These are phyloP conservation scores for Pyrenopolyporus hunteri DNA, from an alignment of 495 filamentous ascomycete species.

Conservation along the genomic window DNA sequence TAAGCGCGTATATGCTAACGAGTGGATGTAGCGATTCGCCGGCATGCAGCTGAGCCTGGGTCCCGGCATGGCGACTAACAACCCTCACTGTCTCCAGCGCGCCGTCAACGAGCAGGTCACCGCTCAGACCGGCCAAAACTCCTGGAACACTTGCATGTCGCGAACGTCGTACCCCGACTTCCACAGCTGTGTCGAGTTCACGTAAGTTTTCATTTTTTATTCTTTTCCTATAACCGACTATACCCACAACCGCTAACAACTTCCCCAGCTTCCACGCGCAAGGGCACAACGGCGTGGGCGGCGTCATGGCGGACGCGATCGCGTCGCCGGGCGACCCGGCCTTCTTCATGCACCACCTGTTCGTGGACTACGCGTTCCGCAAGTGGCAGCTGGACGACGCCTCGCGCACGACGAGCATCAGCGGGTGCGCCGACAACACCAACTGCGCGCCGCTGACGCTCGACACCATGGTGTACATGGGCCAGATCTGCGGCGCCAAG, in stretches of 20 bases:
- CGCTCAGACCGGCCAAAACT: constrained; percentile 33
- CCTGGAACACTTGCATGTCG: constrained; percentile 39
- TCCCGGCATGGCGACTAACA: constrained; percentile 39
- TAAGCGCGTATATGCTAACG: constrained; percentile 26
- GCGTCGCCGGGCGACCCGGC: constrained; percentile 64
- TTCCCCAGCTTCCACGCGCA: constrained; percentile 35
- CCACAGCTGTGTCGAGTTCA: constrained; percentile 44
- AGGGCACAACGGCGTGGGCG: constrained; percentile 47
- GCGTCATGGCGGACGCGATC: constrained; percentile 61
- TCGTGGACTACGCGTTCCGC: constrained; percentile 68
- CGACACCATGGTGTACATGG: constrained; percentile 49
- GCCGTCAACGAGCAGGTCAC: constrained; percentile 43
- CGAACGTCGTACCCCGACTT: constrained; percentile 43
- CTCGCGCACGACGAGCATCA: constrained; percentile 35
- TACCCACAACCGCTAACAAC: neutral
- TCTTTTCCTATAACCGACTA: neutral
- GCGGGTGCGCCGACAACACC: constrained; percentile 40
- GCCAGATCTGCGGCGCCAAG: constrained; percentile 46
- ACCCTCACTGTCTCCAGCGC: constrained; percentile 45
- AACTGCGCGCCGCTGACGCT: constrained; percentile 40
- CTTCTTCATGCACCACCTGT: constrained; percentile 70
- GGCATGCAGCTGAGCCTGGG: constrained; percentile 45
- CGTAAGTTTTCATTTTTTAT: constrained; percentile 27
- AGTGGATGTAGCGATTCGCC: constrained; percentile 36
- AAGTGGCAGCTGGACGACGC: constrained; percentile 61